phyloP scores from a whole-genome alignment of 1,139 yeast genomes.

The Debaryomyces robertsiae region DNA sequence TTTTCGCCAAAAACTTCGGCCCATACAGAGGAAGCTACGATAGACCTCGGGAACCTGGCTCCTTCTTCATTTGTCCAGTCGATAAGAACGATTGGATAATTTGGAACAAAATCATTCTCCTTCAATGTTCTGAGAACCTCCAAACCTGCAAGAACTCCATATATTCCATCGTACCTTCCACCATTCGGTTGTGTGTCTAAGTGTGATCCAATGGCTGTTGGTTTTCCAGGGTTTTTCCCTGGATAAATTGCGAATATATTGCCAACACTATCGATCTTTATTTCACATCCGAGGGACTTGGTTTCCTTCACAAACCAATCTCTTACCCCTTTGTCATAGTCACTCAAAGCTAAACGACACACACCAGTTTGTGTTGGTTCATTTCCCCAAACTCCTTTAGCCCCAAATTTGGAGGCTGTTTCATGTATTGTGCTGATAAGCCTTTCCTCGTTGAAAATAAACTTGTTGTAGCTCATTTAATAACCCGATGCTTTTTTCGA shows the following conservation, averaged over 20 bases:
- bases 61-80: slow-evolving; percentile 84
- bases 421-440: too few relatives aligned
- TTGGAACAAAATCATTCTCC: slow-evolving; percentile 58
- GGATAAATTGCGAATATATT: slow-evolving; percentile 67
- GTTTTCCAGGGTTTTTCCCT: slow-evolving; percentile 52
- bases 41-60: slow-evolving; percentile 68
- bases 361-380: slow-evolving; percentile 60
- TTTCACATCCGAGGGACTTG: slow-evolving; percentile 54
- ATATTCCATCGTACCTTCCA: slow-evolving; percentile 72
- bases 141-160: slow-evolving; percentile 67
- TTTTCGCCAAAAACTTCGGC: slow-evolving; percentile 52
- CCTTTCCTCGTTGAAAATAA: too few relatives aligned
- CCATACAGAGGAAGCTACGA: slow-evolving; percentile 71
- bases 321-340: slow-evolving; percentile 63
- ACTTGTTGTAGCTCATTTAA: too few relatives aligned
- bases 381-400: slow-evolving; percentile 64
- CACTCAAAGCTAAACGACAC: slow-evolving; percentile 61
- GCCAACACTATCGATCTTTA: slow-evolving; percentile 64
- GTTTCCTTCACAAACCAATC: slow-evolving; percentile 67
- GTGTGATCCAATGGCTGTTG: slow-evolving; percentile 75
- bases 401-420: slow-evolving; percentile 66
- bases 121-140: slow-evolving; percentile 67
- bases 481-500: too few relatives aligned
- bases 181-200: slow-evolving; percentile 82
- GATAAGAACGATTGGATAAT: slow-evolving; percentile 64